Percentiles rank a stretch among this genome's conserved stretches.
Conservation (phyloP, 1,284 basidiomycete genomes). For the Macrocystidia cucumis region DNA sequence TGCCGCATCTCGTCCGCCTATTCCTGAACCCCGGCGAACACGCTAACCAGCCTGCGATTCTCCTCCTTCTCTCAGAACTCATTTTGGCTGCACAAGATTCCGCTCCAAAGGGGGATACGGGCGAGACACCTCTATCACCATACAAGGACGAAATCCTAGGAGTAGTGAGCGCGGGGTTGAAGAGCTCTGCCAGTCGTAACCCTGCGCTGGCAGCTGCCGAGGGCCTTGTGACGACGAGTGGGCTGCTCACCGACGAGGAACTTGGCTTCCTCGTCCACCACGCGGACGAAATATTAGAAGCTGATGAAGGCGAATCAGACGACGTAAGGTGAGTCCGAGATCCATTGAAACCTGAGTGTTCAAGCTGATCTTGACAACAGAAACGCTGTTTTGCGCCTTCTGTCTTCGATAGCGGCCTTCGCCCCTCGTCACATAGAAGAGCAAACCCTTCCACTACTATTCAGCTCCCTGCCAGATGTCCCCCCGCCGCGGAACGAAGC, state of each 20-base stretch:
- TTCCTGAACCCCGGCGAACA: constrained; percentile 77
- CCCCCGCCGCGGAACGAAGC: constrained; percentile 53
- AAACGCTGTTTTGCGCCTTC: constrained; percentile 58
- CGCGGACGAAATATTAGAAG: constrained; percentile 64
- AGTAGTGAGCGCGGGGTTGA: constrained; percentile 56
- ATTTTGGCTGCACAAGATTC: constrained; percentile 45
- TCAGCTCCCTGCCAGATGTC: constrained; percentile 63
- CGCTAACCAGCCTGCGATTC: constrained; percentile 64
- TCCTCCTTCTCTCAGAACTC: constrained; percentile 56
- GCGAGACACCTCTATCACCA: constrained; percentile 36
- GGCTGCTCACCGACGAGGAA: constrained; percentile 66
- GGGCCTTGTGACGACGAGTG: constrained; percentile 54
- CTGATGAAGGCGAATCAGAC: constrained; percentile 39
- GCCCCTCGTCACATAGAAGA: constrained; percentile 66
- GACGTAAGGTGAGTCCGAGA: constrained; percentile 40
- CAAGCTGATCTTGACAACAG: constrained; percentile 29
- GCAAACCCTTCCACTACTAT: constrained; percentile 76
- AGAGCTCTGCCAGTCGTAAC: constrained; percentile 41
- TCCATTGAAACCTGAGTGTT: neutral
- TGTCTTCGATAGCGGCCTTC: constrained; percentile 59
- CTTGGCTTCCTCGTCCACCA: constrained; percentile 74
- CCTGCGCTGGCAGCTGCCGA: constrained; percentile 59
- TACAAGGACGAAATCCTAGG: constrained; percentile 76
- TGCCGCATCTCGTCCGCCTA: constrained; percentile 70
- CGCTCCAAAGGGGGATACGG: too few species aligned